Conservation (phyloP, 2,329 filamentous ascomycete species). For the Fusarium setosum region DNA sequence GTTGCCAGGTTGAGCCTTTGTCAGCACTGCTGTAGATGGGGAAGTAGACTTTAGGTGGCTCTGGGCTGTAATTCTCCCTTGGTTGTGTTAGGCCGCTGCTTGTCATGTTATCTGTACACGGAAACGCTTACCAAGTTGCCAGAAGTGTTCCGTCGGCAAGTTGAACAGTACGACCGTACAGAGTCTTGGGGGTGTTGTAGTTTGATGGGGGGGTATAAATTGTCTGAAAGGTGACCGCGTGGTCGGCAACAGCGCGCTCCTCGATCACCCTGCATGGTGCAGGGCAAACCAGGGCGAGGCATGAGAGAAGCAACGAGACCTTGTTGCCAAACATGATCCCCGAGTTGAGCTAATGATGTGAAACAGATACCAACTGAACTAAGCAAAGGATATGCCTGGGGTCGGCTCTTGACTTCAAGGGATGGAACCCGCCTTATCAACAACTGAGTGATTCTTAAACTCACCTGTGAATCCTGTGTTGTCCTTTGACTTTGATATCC, state of each 20-base stretch:
- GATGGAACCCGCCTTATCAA: no score
- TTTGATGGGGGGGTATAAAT: slow-evolving; percentile 2
- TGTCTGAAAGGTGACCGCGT: slow-evolving; percentile 5
- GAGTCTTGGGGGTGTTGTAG: background rate
- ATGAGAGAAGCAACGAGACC: slow-evolving; percentile 8
- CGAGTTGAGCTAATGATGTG: background rate
- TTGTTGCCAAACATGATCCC: slow-evolving; percentile 18
- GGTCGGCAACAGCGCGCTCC: slow-evolving; percentile 5
- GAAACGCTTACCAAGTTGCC: background rate
- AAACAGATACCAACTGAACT: background rate
- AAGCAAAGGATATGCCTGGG: no score
- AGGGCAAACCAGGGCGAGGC: slow-evolving; percentile 1
- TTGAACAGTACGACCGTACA: background rate
- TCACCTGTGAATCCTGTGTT: no score
- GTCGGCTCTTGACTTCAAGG: no score
- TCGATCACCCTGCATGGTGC: slow-evolving; percentile 1
- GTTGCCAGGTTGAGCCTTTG: slow-evolving; percentile 67
- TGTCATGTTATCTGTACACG: fast-evolving
- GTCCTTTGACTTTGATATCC: no score
- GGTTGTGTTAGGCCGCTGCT: slow-evolving; percentile 16
- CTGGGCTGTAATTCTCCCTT: slow-evolving; percentile 65
- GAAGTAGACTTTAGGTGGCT: slow-evolving; percentile 64
- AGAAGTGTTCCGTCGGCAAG: slow-evolving; percentile 11
- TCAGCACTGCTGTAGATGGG: slow-evolving; percentile 64
- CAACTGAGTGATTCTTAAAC: no score